Base-by-base conservation (phyloP, 2,329 filamentous ascomycete genomes). In the Beauveria pseudobassiana region DNA sequence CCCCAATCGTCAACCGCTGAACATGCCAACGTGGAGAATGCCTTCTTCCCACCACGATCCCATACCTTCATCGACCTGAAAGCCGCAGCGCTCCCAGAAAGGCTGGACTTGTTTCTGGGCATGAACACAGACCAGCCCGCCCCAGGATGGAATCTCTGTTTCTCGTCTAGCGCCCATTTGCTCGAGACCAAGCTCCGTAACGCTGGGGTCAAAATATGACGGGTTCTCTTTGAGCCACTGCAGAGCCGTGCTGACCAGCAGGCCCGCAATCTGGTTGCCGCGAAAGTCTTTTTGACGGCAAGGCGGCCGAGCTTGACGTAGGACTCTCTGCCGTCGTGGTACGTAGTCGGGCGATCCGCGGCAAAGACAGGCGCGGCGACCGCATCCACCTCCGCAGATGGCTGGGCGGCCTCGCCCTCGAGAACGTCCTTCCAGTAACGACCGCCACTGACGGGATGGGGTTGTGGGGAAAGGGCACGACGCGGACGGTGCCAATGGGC, bases 21-120 rank as follows among this genome's bases (percentile, higher is more conserved):
- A 96, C 92, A 97, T 96, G 63, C 90, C 92, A 20, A 96, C 81
- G 77, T 96, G 91, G 65, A 83, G 79, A 60, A 96, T 93, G 4
- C 89, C 90, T 69, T 95, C 91, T 73, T 97, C 92, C 64, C 81
- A 79, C 91, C 92, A 97, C 38, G 73, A 80, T 1, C 90, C 90
- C 83, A 93, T 84, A 10, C 75, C 78, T 69, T 89, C 81, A 73
- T 97, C 92, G 10, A 83, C 77, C 64, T 78, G 75, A 72, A 96
- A 97, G 0, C 91, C 92, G 74, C 87, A 82, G 69, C 79, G 82
- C 69, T 77, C 75, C 85, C 92, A 98, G 66, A 87, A 78, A 30
- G 74, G 75, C 65, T 85, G 80, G 16, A 89, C 85, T 38, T 78
- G 73, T 61, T 82, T 80, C 76, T 96, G 92, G 3, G 91, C 89